Evolutionary conservation across 2,329 filamentous ascomycete genomes (phyloP).

Genomic region (Colletotrichum sp.): DNA sequence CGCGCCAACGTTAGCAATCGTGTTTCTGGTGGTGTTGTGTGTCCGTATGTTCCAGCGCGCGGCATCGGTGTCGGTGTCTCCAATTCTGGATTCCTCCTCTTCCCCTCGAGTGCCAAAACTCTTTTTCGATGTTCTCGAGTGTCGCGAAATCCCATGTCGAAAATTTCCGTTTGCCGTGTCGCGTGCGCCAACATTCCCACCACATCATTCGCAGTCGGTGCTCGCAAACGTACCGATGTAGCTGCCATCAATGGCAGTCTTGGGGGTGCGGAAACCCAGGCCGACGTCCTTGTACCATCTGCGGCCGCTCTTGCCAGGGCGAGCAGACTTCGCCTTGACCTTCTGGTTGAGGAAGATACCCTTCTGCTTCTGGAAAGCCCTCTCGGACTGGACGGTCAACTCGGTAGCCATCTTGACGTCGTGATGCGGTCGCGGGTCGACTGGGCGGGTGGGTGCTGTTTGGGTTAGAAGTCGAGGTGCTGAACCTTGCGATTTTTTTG

Average conservation of each 20-base stretch:
- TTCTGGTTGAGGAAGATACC: conserved; percentile 99
- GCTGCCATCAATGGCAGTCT: conserved; percentile 96
- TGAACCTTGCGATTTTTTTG: conserved; percentile 16
- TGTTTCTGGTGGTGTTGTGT: not conserved
- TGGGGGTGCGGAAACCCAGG: conserved; percentile 98
- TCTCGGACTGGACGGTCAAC: conserved; percentile 99
- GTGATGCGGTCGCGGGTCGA: conserved; percentile 22
- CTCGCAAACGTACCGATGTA: conserved; percentile 88
- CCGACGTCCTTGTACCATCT: conserved; percentile 99
- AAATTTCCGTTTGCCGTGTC: not conserved
- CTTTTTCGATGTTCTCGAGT: not conserved
- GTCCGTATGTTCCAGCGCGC: not conserved
- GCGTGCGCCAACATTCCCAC: not conserved
- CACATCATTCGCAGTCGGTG: not conserved
- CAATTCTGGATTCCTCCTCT: not conserved
- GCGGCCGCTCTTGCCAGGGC: conserved; percentile 89
- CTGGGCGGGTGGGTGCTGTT: conserved; percentile 23
- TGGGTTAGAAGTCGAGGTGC: conserved; percentile 16
- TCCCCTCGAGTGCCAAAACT: not conserved
- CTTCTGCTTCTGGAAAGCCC: conserved; percentile 99
- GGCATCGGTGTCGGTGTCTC: not conserved
- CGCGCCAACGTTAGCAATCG: conserved; percentile 10
- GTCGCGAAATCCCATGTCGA: not conserved
- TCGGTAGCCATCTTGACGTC: conserved; percentile 84
- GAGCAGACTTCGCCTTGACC: conserved; percentile 82